A percentile compares a stretch with the other conserved stretches of the same genome.
Evolutionary conservation across 306 rosid species (phyloP).

Genomic region (Pterocarpus macrocarpus): DNA sequence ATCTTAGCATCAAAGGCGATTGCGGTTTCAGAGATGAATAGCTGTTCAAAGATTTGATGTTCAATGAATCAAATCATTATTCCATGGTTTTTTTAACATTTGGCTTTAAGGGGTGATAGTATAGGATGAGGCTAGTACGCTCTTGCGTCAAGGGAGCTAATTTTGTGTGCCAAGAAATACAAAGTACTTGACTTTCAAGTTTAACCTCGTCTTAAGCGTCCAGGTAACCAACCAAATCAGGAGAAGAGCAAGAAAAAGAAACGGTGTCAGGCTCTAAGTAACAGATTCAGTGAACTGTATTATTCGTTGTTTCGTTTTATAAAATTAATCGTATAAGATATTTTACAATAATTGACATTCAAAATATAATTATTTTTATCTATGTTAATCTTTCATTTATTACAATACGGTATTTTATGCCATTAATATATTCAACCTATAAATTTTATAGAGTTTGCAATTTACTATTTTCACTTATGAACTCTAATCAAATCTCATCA

Average conservation of each 20-base stretch:
- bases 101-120: background rate
- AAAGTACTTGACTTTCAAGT: background rate
- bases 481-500: constrained; percentile 4
- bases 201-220: background rate
- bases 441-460: no score
- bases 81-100: background rate
- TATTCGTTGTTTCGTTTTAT: background rate
- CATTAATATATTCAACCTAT: background rate
- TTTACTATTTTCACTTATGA: background rate
- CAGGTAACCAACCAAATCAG: constrained; percentile 9
- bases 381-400: background rate
- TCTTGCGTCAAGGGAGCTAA: background rate
- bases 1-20: background rate
- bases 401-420: background rate
- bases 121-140: background rate
- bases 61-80: background rate
- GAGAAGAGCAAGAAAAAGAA: background rate
- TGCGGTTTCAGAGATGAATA: background rate
- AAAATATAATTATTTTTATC: no score
- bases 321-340: background rate
- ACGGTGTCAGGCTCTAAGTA: background rate
- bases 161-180: background rate
- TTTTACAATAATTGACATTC: no score
- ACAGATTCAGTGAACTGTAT: background rate
- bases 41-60: background rate